A percentile compares a stretch with the other conserved stretches of the same genome.
phyloP scores from a whole-genome alignment of 352 stramenopile genomes.

The Phytophthora sp. region DNA sequence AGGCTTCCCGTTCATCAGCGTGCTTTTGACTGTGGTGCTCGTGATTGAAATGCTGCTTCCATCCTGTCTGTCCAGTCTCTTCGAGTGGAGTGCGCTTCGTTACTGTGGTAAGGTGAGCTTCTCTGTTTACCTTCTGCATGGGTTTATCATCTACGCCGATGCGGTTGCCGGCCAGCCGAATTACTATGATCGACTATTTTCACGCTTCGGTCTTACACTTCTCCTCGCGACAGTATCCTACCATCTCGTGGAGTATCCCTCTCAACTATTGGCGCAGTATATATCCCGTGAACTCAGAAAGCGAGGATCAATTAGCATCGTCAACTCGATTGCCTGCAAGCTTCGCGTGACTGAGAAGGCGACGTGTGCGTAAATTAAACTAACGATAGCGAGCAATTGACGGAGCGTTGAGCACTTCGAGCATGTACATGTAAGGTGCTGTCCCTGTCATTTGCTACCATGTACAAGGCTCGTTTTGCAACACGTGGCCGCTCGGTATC shows the following conservation, averaged over 20 bases:
- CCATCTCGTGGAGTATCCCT: slow-evolving; percentile 45
- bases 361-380: not conserved
- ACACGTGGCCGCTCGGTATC: no score
- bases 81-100: slow-evolving; percentile 20
- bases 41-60: slow-evolving; percentile 43
- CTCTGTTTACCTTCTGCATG: slow-evolving; percentile 50
- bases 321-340: not conserved
- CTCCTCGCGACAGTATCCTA: slow-evolving; percentile 43
- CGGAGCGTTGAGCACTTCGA: not conserved
- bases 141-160: slow-evolving; percentile 36
- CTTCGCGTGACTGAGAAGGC: not conserved
- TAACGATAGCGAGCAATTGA: not conserved
- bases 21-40: slow-evolving; percentile 31
- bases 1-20: slow-evolving; percentile 33
- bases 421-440: no score
- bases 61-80: slow-evolving; percentile 13
- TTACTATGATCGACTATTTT: slow-evolving; percentile 29
- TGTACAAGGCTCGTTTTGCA: no score
- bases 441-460: no score
- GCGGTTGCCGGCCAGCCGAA: not conserved
- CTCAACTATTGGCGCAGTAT: slow-evolving; percentile 33
- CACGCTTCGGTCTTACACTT: slow-evolving; percentile 30
- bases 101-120: slow-evolving; percentile 53
- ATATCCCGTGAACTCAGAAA: no score
- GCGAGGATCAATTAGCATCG: not conserved